Conservation (phyloP, 106 monocot genomes). For the Hemerocallis citrina region DNA sequence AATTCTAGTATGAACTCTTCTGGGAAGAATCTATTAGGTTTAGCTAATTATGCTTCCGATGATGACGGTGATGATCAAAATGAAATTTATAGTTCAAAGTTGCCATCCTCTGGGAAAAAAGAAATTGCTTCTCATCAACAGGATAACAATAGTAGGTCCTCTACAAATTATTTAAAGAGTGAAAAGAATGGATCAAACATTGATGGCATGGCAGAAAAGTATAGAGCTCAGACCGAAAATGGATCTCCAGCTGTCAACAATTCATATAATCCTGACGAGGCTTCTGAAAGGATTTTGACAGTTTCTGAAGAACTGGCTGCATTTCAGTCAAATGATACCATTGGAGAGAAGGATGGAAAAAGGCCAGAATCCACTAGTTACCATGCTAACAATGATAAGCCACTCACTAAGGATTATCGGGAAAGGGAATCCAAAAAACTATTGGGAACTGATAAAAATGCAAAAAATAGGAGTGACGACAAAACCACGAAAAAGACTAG, state of each 20-base stretch:
- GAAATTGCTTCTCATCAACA: slow-evolving; percentile 8
- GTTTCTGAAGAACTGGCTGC: slow-evolving; percentile 1
- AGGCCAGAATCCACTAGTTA: slow-evolving; percentile 4
- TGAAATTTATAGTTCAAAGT: slow-evolving; percentile 10
- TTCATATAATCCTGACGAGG: slow-evolving; percentile 8
- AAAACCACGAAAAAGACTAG: slow-evolving; percentile 7
- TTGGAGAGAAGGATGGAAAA: slow-evolving; percentile 1
- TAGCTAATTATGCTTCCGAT: slow-evolving; percentile 66
- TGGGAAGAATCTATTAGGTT: slow-evolving; percentile 52
- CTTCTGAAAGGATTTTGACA: slow-evolving; percentile 8
- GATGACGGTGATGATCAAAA: slow-evolving; percentile 39
- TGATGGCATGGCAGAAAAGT: not conserved
- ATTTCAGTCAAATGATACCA: not conserved
- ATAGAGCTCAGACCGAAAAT: slow-evolving; percentile 2
- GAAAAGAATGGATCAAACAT: not conserved
- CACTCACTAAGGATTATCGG: not conserved
- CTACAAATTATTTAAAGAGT: slow-evolving; percentile 4
- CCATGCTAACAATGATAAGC: slow-evolving; percentile 8
- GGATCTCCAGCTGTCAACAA: slow-evolving; percentile 7
- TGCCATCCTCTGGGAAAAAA: slow-evolving; percentile 8
- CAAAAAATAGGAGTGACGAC: not conserved
- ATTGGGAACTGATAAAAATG: not conserved
- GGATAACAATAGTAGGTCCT: slow-evolving; percentile 2
- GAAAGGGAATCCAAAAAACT: slow-evolving; percentile 7
- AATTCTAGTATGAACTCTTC: slow-evolving; percentile 19